Base-by-base conservation (phyloP, 306 rosid genomes). In the Rosa rugosa region DNA sequence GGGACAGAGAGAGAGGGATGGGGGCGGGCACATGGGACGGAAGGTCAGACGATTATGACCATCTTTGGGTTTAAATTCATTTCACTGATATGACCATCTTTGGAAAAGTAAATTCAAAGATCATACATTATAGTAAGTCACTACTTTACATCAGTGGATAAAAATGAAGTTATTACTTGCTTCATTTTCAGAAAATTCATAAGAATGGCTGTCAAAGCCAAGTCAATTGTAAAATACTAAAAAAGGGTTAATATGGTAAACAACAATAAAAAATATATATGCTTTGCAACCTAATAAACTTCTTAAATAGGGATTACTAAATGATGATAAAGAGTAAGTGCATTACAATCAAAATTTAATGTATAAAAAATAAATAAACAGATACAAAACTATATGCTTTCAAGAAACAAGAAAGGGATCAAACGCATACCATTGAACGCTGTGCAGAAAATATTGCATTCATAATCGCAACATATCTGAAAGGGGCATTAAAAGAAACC, bases 381-480 rank as follows among this genome's bases (percentile, higher is more conserved):
- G 40, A 51, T 6, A 71, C 18, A 42, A 6, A 11, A 50, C 14
- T 54, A 47, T 46, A 76, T 63, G 69, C 40, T 36, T 63, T 62
- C 47, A 46, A 49, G 20, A 71, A 59, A 77, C 42, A 69, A 40
- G 25, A 38, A 75, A 79, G 77, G 68, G 73, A 64, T 23, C 46
- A 45, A 46, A 74, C 31, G 72, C 83, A 72, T 85, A 95, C 99
- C 79, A 80, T 66, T 22, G 97, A 95, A 67, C 83, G 96, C 77
- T 95, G 97, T 25, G 99, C 99, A 80, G 98, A 95, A 79, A 95
- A 93, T 83, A 95, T 95, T 53, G 98, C 77, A 87, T 95, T 95
- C 99, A 93, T 91, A 83, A 91, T 87, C 77, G 99, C 98, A 73
- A 95, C 99, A 79, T 95, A 91, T 89, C 97, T 95, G 96, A 77